These are phyloP conservation scores for Glycine latifolia DNA, from an alignment of 306 rosid species.

Conservation along the genomic window DNA sequence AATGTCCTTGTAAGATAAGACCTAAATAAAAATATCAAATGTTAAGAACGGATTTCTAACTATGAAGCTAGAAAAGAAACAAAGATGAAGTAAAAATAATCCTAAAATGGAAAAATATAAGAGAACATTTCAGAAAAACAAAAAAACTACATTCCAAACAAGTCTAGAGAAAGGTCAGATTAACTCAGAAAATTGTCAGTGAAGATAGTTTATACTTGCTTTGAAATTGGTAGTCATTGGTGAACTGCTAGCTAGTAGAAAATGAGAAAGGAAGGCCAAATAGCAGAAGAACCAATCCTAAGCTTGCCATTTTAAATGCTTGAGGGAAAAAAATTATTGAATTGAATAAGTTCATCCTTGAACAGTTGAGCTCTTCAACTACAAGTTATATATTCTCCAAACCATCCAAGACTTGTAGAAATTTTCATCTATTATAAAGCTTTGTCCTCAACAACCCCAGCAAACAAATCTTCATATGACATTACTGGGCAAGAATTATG, in stretches of 20 bases:
- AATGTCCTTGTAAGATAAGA: slow-evolving; percentile 80
- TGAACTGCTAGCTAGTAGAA: slow-evolving; percentile 4
- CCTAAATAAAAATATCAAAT: slow-evolving; percentile 59
- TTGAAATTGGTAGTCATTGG: slow-evolving; percentile 28
- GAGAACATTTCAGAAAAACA: slow-evolving; percentile 15
- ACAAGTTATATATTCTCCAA: slow-evolving; percentile 17
- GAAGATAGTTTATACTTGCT: slow-evolving; percentile 5
- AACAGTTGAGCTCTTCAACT: not conserved
- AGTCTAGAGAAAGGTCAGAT: not conserved
- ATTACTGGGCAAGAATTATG: slow-evolving; percentile 5
- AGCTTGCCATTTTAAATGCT: slow-evolving; percentile 22
- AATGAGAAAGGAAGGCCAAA: slow-evolving; percentile 27
- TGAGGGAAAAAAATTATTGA: not conserved
- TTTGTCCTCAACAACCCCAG: slow-evolving; percentile 29
- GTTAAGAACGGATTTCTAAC: slow-evolving; percentile 41
- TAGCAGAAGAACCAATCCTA: not conserved
- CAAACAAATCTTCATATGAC: slow-evolving; percentile 29
- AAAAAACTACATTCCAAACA: slow-evolving; percentile 10
- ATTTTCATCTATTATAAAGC: slow-evolving; percentile 17
- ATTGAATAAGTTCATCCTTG: not conserved
- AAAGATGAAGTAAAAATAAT: slow-evolving; percentile 31
- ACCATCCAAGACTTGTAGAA: slow-evolving; percentile 16
- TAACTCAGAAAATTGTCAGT: slow-evolving; percentile 25
- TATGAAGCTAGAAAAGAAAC: slow-evolving; percentile 40
- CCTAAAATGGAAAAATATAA: slow-evolving; percentile 19